Conservation (phyloP, 208 protist species). For the Lotmaria passim region DNA sequence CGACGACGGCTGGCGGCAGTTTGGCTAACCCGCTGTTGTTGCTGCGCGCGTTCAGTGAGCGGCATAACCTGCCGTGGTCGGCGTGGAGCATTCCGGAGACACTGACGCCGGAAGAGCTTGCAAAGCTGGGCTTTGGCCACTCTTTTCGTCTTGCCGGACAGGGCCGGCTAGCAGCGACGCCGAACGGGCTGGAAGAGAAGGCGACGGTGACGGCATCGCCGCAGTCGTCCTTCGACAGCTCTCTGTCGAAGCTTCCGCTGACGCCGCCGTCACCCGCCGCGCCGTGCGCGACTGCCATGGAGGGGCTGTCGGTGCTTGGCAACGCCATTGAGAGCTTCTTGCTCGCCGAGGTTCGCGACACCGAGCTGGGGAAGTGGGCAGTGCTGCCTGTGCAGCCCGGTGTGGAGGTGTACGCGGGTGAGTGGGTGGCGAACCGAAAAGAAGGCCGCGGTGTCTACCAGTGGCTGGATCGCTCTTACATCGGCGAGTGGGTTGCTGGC, state of each 20-base stretch:
- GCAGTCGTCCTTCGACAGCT: background rate
- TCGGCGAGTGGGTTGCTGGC: slow-evolving; percentile 77
- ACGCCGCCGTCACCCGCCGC: slow-evolving; percentile 12
- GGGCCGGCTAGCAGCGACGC: no score
- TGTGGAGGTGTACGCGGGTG: slow-evolving; percentile 89
- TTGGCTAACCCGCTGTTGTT: slow-evolving; percentile 26
- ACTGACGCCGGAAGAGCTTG: slow-evolving; percentile 33
- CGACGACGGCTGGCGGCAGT: background rate
- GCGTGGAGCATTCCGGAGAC: slow-evolving; percentile 48
- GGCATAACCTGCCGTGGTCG: slow-evolving; percentile 58
- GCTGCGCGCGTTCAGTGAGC: slow-evolving; percentile 52
- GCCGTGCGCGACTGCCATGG: slow-evolving; percentile 17
- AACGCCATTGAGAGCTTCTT: slow-evolving; percentile 21
- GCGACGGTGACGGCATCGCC: background rate
- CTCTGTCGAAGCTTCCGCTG: background rate
- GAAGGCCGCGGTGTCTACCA: slow-evolving; percentile 84
- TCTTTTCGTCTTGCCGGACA: slow-evolving; percentile 8
- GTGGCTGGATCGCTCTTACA: slow-evolving; percentile 79
- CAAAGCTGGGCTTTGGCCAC: slow-evolving; percentile 26
- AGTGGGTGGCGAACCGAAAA: slow-evolving; percentile 79
- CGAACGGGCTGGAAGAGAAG: background rate
- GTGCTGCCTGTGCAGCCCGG: slow-evolving; percentile 36
- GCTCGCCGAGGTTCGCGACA: slow-evolving; percentile 15
- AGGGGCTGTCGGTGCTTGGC: slow-evolving; percentile 29
- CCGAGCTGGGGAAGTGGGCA: slow-evolving; percentile 24